These are phyloP conservation scores for Ogataea wickerhamii DNA, from an alignment of 805 yeast genomes.

Conservation along the genomic window DNA sequence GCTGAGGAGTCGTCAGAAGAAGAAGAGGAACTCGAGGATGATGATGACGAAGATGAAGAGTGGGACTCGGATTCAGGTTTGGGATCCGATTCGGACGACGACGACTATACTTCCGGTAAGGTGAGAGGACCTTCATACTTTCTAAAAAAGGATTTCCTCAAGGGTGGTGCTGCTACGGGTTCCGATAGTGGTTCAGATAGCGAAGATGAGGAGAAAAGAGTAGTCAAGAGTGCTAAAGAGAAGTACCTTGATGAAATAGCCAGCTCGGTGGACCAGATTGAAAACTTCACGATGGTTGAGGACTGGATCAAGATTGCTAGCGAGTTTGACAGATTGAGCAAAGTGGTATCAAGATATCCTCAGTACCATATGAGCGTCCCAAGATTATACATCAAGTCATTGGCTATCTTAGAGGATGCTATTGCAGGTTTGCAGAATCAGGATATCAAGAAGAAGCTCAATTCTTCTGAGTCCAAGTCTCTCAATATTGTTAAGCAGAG, in stretches of 20 bases:
- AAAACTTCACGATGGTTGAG: conserved; percentile 60
- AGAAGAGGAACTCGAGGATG: conserved; percentile 29
- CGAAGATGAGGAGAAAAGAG: conserved; percentile 69
- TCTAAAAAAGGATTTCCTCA: conserved; percentile 47
- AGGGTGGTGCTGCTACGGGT: conserved; percentile 33
- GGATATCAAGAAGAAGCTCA: conserved; percentile 62
- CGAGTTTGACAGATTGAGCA: conserved; percentile 77
- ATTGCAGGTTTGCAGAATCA: conserved; percentile 50
- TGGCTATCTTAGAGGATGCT: conserved; percentile 70
- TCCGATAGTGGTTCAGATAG: conserved; percentile 38
- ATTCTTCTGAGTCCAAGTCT: conserved; percentile 80
- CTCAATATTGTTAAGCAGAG: conserved; percentile 86
- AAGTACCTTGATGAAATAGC: conserved; percentile 87
- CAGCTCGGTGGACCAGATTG: conserved; percentile 60
- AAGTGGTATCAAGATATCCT: conserved; percentile 59
- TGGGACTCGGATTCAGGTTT: conserved; percentile 42
- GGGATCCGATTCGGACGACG: conserved; percentile 49
- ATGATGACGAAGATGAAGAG: conserved; percentile 39
- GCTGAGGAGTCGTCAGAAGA: conserved; percentile 25
- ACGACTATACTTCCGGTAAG: conserved; percentile 27
- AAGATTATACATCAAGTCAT: conserved; percentile 58
- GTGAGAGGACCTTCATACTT: conserved; percentile 54
- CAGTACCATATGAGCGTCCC: conserved; percentile 81
- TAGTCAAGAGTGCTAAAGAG: conserved; percentile 91
- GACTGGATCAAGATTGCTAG: conserved; percentile 76